Evolutionary conservation across 768 basidiomycete species (phyloP).

Genomic region (Tricholomella constricta): DNA sequence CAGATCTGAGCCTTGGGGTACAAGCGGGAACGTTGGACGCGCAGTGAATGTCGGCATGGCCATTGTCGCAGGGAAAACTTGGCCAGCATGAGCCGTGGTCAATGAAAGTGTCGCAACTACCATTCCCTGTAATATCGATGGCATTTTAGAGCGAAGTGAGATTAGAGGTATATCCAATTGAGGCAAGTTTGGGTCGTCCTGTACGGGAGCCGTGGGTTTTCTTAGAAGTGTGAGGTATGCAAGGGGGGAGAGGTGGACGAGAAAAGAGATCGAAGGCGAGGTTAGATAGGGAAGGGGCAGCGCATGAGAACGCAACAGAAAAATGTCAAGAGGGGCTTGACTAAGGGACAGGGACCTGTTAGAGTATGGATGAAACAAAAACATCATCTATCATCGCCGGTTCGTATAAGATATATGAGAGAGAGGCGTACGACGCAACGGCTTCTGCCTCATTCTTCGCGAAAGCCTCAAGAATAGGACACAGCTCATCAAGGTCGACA

Average conservation of each 20-base stretch:
- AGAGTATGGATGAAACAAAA: constrained; percentile 1
- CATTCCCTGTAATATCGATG: constrained; percentile 44
- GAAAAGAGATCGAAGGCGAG: constrained; percentile 70
- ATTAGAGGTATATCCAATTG: constrained; percentile 54
- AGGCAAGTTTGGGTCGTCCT: constrained; percentile 27
- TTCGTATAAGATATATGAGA: background rate
- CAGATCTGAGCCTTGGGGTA: constrained; percentile 43
- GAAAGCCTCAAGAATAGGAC: constrained; percentile 48
- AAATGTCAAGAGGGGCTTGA: constrained; percentile 67
- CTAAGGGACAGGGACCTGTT: constrained; percentile 40
- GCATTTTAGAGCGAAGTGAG: constrained; percentile 49
- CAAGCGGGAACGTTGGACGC: constrained; percentile 58
- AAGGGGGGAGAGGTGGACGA: constrained; percentile 68
- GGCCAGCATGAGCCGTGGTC: constrained; percentile 32
- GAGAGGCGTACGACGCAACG: constrained; percentile 52
- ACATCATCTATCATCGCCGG: too few relatives aligned
- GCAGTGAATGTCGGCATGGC: constrained; percentile 46
- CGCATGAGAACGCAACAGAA: constrained; percentile 63
- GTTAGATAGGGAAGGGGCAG: constrained; percentile 74
- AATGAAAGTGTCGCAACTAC: constrained; percentile 59
- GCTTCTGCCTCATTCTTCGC: constrained; percentile 54
- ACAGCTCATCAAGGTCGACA: constrained; percentile 59
- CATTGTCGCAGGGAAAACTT: constrained; percentile 44
- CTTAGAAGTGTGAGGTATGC: constrained; percentile 67
- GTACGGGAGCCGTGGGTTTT: constrained; percentile 22